These are phyloP conservation scores for Aspergillus eucalypticola DNA, from an alignment of 2,329 filamentous ascomycete genomes.

Conservation along the genomic window DNA sequence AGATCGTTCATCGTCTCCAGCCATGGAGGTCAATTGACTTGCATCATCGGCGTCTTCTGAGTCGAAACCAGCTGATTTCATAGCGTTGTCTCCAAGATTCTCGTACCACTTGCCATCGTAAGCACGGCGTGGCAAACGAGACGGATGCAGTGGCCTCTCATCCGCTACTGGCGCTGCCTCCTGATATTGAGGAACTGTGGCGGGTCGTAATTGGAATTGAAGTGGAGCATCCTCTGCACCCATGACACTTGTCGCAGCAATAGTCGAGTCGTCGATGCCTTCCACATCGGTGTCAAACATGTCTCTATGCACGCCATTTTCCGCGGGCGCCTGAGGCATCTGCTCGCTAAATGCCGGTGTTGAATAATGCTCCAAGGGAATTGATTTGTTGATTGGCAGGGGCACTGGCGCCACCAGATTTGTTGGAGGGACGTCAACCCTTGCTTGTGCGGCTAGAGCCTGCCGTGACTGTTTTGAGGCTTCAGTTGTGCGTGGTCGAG, in stretches of 20 bases:
- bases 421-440: conserved; percentile 35
- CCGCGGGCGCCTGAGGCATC: conserved; percentile 18
- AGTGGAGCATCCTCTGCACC: conserved; percentile 33
- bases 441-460: conserved; percentile 37
- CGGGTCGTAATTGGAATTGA: conserved; percentile 22
- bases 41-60: conserved; percentile 35
- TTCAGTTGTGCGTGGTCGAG: conserved; percentile 26
- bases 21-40: conserved; percentile 33
- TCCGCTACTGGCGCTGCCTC: conserved; percentile 21
- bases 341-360: conserved; percentile 17
- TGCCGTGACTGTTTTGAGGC: conserved; percentile 31
- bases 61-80: conserved; percentile 40
- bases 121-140: conserved; percentile 27
- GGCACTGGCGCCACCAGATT: conserved; percentile 25
- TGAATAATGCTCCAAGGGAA: conserved; percentile 20
- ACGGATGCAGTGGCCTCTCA: conserved; percentile 22
- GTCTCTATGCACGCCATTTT: conserved; percentile 29
- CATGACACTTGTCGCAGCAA: conserved; percentile 42
- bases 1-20: conserved; percentile 33
- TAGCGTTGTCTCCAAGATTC: conserved; percentile 35
- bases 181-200: conserved; percentile 22
- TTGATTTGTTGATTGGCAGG: conserved; percentile 18
- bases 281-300: conserved; percentile 48
- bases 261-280: conserved; percentile 46
- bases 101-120: conserved; percentile 35